Percentiles rank a stretch among this genome's conserved stretches.
These are phyloP conservation scores for Stenogyne calaminthoides DNA, from an alignment of 305 asterid species.

Conservation along the genomic window DNA sequence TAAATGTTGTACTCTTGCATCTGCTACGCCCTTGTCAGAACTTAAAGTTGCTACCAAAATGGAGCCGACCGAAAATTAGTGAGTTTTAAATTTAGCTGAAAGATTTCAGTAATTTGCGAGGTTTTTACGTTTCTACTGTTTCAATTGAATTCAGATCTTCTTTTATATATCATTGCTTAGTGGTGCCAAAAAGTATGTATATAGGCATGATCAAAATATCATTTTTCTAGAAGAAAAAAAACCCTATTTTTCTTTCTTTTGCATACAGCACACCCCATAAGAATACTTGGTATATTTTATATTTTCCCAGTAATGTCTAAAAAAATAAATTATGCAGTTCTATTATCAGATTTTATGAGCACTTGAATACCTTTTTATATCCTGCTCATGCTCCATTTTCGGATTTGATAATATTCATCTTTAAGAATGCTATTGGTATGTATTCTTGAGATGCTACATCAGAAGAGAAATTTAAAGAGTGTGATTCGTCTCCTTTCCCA, in stretches of 20 bases:
- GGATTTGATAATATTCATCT: background rate
- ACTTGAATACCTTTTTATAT: background rate
- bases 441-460: background rate
- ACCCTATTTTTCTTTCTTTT: background rate
- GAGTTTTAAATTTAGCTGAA: slow-evolving; percentile 29
- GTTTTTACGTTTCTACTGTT: background rate
- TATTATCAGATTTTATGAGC: background rate
- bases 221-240: background rate
- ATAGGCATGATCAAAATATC: background rate
- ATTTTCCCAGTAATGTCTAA: background rate
- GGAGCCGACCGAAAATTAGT: slow-evolving; percentile 39
- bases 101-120: background rate
- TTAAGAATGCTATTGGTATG: background rate
- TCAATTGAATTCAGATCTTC: background rate
- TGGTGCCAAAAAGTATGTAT: background rate
- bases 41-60: slow-evolving; percentile 37
- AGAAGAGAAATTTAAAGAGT: background rate
- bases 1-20: slow-evolving; percentile 40
- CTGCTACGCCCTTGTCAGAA: slow-evolving; percentile 42
- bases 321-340: background rate
- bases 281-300: background rate
- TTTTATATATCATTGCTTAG: background rate
- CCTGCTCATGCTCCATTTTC: background rate
- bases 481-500: background rate
- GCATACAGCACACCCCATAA: background rate